Evolutionary conservation across 306 rosid genomes (phyloP).

Genomic region (Prunus persica): DNA sequence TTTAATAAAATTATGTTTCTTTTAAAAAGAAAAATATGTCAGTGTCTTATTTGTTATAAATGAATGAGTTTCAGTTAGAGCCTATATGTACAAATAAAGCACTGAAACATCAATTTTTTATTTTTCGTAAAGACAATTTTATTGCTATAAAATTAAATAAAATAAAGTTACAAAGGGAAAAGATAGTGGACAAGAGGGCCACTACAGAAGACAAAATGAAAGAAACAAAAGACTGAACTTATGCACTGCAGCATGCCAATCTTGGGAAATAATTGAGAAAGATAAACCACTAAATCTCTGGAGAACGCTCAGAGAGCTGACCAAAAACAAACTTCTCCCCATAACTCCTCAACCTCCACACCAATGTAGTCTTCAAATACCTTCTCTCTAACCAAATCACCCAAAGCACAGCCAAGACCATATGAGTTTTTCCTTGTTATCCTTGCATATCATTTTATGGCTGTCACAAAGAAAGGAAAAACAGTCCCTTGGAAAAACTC

Average conservation of each 20-base stretch:
- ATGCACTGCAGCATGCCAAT: background rate
- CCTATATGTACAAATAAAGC: background rate
- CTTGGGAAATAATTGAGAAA: background rate
- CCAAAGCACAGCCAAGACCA: background rate
- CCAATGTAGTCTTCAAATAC: background rate
- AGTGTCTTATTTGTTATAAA: no score
- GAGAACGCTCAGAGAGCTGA: background rate
- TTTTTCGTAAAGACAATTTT: no score
- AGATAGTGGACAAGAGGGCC: no score
- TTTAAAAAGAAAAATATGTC: no score
- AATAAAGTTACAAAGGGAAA: no score
- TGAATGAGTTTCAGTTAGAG: background rate
- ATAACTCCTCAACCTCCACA: background rate
- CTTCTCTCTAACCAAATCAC: background rate
- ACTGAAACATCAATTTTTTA: no score
- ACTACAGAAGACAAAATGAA: no score
- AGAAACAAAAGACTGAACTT: no score
- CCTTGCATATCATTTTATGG: background rate
- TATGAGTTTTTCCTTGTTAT: background rate
- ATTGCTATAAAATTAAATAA: no score
- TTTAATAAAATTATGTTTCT: no score
- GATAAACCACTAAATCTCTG: background rate
- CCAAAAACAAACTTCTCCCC: background rate
- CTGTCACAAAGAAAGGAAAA: background rate
- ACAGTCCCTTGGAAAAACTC: background rate